Percentiles rank a stretch among this genome's conserved stretches.
These are phyloP conservation scores for Emiliania huxleyi DNA, from an alignment of 78 protist genomes.

Conservation along the genomic window DNA sequence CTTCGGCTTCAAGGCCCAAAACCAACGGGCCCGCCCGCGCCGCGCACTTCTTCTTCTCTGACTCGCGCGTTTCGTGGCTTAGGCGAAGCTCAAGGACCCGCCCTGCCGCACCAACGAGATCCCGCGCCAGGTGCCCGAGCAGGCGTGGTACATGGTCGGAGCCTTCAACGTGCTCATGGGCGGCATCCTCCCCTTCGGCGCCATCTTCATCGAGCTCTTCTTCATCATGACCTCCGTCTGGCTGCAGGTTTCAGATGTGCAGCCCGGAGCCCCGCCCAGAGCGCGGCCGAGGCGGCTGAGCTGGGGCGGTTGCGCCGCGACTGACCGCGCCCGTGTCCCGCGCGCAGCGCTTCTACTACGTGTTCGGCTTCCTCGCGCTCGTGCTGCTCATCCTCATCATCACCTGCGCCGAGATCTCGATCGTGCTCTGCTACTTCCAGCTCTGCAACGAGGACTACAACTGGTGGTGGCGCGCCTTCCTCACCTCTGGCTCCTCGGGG, in stretches of 20 bases:
- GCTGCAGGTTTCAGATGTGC: not conserved
- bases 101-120: conserved; percentile 22
- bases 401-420: no score
- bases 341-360: no score
- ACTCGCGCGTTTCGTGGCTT: conserved; percentile 84
- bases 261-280: not conserved
- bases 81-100: not conserved
- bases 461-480: no score
- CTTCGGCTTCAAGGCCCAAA: conserved; percentile 70
- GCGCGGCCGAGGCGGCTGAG: no score
- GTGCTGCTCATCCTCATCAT: no score
- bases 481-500: not conserved
- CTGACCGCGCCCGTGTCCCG: not conserved
- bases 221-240: conserved; percentile 76
- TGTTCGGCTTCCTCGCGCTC: no score
- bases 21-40: no score
- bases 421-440: no score
- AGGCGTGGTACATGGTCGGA: conserved; percentile 34
- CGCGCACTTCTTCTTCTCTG: conserved; percentile 76
- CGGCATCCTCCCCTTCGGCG: no score
- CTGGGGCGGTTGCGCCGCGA: no score
- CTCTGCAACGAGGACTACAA: no score
- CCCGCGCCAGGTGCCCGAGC: conserved; percentile 51
- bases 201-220: conserved; percentile 69
- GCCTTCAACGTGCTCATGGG: no score